Evolutionary conservation across 192 early-diverging fungal species (phyloP).

Genomic region (Lunasporangiospora selenospora): DNA sequence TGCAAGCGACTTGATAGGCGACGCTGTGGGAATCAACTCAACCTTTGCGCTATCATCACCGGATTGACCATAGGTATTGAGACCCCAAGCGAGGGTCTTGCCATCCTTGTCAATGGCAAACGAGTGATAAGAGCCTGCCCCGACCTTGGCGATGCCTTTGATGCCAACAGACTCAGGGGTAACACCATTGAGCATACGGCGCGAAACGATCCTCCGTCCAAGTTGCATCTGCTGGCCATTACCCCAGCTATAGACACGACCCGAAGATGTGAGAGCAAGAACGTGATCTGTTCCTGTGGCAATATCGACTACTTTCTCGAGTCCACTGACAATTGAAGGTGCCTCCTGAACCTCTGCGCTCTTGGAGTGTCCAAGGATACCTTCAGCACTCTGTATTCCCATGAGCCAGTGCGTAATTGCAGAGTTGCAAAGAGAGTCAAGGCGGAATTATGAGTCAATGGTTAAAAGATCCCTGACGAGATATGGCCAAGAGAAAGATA

Average conservation of each 20-base stretch:
- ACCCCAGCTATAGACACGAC: slow-evolving; percentile 90
- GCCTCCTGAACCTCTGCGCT: slow-evolving; percentile 66
- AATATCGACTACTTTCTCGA: slow-evolving; percentile 75
- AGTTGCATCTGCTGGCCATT: slow-evolving; percentile 89
- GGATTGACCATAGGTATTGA: slow-evolving; percentile 93
- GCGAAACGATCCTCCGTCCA: slow-evolving; percentile 80
- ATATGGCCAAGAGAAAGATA: background rate
- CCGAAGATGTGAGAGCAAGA: slow-evolving; percentile 72
- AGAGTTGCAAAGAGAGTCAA: no score
- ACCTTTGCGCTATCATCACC: slow-evolving; percentile 56
- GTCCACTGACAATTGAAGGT: slow-evolving; percentile 61
- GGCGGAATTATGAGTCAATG: no score
- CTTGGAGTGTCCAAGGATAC: slow-evolving; percentile 83
- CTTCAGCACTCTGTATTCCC: slow-evolving; percentile 79
- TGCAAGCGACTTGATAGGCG: slow-evolving; percentile 58
- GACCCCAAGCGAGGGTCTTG: slow-evolving; percentile 80
- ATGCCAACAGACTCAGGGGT: slow-evolving; percentile 61
- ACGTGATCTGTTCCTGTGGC: slow-evolving; percentile 88
- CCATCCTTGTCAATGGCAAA: slow-evolving; percentile 77
- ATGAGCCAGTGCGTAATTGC: no score
- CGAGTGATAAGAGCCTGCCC: slow-evolving; percentile 84
- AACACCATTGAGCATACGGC: slow-evolving; percentile 71
- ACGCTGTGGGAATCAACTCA: slow-evolving; percentile 61
- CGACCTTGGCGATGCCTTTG: slow-evolving; percentile 67
- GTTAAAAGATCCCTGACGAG: no score